phyloP scores from a whole-genome alignment of 2,329 filamentous ascomycete species.

The Fusarium avenaceum region DNA sequence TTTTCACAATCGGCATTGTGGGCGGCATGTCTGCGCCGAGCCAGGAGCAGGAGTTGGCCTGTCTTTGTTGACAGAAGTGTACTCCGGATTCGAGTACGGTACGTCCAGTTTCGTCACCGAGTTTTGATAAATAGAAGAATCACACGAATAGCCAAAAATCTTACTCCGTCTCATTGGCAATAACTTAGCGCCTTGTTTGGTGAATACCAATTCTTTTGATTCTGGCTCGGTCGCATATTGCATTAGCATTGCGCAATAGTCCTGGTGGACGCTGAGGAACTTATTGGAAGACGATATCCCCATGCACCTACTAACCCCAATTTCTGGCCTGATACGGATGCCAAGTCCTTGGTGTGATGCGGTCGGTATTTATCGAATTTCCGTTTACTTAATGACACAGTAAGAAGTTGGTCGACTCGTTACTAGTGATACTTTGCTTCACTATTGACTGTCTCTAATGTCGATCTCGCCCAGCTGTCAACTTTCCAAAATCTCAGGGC shows the following conservation, averaged over 20 bases:
- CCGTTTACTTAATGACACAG: background rate
- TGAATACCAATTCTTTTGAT: background rate
- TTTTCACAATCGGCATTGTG: background rate
- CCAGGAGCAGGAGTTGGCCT: background rate
- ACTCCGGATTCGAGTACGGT: background rate
- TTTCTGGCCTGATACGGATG: constrained; percentile 24
- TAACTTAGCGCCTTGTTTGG: background rate
- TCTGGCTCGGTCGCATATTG: background rate
- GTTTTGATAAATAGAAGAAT: background rate
- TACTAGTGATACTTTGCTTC: background rate
- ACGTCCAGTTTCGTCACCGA: background rate
- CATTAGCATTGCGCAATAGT: too few species aligned
- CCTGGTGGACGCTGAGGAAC: background rate
- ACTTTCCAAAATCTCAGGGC: constrained; percentile 10
- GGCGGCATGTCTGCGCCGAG: background rate
- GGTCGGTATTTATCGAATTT: constrained; percentile 11
- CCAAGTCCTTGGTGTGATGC: constrained; percentile 31
- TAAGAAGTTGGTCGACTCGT: background rate
- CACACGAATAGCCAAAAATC: constrained; percentile 4
- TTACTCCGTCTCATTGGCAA: background rate
- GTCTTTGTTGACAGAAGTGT: background rate
- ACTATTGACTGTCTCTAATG: background rate
- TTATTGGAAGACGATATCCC: background rate
- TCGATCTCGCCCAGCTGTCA: constrained; percentile 3
- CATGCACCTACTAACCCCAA: constrained; percentile 10